A percentile compares a stretch with the other conserved stretches of the same genome.
Evolutionary conservation across 768 basidiomycete species (phyloP).

Genomic region (Boletus speciosus): DNA sequence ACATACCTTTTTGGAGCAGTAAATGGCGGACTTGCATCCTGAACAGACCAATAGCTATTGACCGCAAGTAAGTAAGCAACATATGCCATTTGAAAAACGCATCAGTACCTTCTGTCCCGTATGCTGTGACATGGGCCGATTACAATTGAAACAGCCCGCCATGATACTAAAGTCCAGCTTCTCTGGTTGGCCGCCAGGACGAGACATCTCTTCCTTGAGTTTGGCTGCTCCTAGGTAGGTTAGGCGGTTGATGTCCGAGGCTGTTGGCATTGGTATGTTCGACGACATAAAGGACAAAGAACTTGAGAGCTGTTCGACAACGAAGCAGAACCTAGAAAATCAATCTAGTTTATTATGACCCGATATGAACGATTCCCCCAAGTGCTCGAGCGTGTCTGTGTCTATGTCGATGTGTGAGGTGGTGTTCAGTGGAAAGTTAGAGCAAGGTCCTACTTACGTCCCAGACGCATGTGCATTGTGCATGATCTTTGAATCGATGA

Average conservation of each 20-base stretch:
- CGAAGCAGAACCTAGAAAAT: background rate
- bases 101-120: constrained; percentile 19
- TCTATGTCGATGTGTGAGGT: background rate
- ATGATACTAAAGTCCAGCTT: constrained; percentile 27
- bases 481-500: background rate
- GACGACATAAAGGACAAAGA: constrained; percentile 14
- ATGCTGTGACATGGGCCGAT: constrained; percentile 4
- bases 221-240: constrained; percentile 28
- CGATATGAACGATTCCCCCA: no score
- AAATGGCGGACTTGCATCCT: constrained; percentile 28
- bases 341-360: background rate
- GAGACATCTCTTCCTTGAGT: constrained; percentile 25
- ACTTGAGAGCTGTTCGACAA: background rate
- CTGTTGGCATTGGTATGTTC: constrained; percentile 21
- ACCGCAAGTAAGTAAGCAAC: background rate
- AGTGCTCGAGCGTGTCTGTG: background rate
- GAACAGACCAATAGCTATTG: constrained; percentile 28
- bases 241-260: constrained; percentile 25
- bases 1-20: constrained; percentile 29
- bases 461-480: background rate
- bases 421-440: background rate
- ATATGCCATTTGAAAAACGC: background rate
- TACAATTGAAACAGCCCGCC: constrained; percentile 25
- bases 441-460: no score
- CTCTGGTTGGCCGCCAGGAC: constrained; percentile 27